Percentiles rank a stretch among this genome's conserved stretches.
phyloP scores from a whole-genome alignment of 192 early-diverging fungal genomes.

The Kappamyces sp. region DNA sequence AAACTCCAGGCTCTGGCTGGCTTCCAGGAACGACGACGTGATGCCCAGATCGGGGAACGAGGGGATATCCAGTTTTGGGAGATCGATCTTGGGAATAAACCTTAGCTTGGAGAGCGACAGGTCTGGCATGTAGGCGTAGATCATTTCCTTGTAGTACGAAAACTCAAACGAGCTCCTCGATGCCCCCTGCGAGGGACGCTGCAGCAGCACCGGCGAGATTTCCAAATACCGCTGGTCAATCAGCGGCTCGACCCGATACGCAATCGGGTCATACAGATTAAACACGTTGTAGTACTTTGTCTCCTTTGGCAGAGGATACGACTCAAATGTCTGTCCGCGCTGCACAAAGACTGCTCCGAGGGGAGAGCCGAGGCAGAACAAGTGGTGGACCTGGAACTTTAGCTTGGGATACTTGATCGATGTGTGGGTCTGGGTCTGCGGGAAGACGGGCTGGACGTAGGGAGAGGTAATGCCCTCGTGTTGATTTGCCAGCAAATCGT shows the following conservation, averaged over 20 bases:
- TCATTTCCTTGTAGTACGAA: conserved; percentile 35
- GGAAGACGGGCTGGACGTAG: conserved; percentile 1
- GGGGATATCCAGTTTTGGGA: conserved; percentile 17
- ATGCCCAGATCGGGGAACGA: conserved; percentile 7
- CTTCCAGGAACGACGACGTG: conserved; percentile 13
- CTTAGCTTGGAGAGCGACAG: conserved; percentile 5
- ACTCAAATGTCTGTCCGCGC: conserved; percentile 29
- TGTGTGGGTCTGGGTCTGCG: conserved; percentile 24
- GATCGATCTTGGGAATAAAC: conserved; percentile 10
- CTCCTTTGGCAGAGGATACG: conserved; percentile 24
- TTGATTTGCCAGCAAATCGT: conserved; percentile 40
- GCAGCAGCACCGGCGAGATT: conserved; percentile 39
- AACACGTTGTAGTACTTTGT: conserved; percentile 44
- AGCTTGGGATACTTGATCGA: conserved; percentile 37
- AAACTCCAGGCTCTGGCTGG: conserved; percentile 9
- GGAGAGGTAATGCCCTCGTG: not conserved
- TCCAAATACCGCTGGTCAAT: conserved; percentile 30
- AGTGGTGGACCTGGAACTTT: conserved; percentile 32
- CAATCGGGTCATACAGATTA: conserved; percentile 43
- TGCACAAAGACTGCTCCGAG: conserved; percentile 38
- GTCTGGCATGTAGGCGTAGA: conserved; percentile 34
- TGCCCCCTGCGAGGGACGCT: conserved; percentile 29
- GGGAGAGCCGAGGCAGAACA: conserved; percentile 44
- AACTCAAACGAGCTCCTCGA: conserved; percentile 17
- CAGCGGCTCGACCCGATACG: conserved; percentile 43